Percentiles rank a stretch among this genome's conserved stretches.
Conservation (phyloP, 148 eudicot genomes). For the Amaranthus cruentus region DNA sequence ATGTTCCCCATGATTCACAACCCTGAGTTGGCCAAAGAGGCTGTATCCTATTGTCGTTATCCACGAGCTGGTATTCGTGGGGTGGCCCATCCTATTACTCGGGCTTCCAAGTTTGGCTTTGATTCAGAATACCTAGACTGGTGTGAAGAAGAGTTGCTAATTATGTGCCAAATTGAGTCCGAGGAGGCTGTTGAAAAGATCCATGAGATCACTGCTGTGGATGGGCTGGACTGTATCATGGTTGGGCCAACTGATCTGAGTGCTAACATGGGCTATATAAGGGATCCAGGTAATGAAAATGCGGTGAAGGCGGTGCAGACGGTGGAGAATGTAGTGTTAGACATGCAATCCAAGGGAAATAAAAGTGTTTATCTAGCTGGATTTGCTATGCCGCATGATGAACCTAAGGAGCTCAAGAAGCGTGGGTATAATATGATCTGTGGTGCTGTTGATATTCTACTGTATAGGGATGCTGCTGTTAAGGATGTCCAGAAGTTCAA, state of each 20-base stretch:
- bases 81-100: slow-evolving; percentile 57
- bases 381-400: slow-evolving; percentile 67
- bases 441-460: slow-evolving; percentile 55
- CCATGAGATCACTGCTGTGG: slow-evolving; percentile 57
- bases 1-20: slow-evolving; percentile 76
- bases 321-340: slow-evolving; percentile 51
- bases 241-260: slow-evolving; percentile 76
- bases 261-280: slow-evolving; percentile 65
- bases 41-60: slow-evolving; percentile 59
- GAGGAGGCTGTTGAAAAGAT: slow-evolving; percentile 47
- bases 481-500: slow-evolving; percentile 60
- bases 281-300: slow-evolving; percentile 66
- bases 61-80: slow-evolving; percentile 65
- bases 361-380: slow-evolving; percentile 50
- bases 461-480: slow-evolving; percentile 65
- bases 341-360: slow-evolving; percentile 22
- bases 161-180: slow-evolving; percentile 81
- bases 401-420: slow-evolving; percentile 41
- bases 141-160: slow-evolving; percentile 62
- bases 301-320: slow-evolving; percentile 42
- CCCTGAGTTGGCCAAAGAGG: slow-evolving; percentile 45
- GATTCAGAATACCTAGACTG: slow-evolving; percentile 46
- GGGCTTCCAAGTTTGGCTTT: slow-evolving; percentile 63
- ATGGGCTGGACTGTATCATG: slow-evolving; percentile 71
- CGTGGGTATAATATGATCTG: slow-evolving; percentile 76